phyloP scores from a whole-genome alignment of 768 basidiomycete species.

The Lactarius akahatsu region DNA sequence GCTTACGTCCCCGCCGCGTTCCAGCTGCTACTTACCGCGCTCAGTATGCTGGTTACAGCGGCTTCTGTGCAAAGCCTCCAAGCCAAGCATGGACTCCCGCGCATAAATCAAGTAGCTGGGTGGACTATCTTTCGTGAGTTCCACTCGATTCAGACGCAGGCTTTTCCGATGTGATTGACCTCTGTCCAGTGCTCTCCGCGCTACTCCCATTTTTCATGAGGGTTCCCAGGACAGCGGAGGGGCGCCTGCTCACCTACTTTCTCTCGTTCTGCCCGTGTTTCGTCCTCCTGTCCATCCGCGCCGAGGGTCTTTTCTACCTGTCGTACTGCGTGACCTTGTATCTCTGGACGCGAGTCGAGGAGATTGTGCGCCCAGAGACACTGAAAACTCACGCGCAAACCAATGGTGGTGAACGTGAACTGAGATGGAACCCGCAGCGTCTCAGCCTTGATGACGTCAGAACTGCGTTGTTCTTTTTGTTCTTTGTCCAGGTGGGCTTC shows the following conservation, averaged over 20 bases:
- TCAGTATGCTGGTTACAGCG: conserved; percentile 53
- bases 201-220: conserved; percentile 56
- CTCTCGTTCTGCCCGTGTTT: conserved; percentile 75
- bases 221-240: conserved; percentile 39
- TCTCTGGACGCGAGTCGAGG: conserved; percentile 69
- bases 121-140: conserved; percentile 67
- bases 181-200: conserved; percentile 47
- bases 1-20: neutral
- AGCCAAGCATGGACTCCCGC: conserved; percentile 64
- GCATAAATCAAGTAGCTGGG: conserved; percentile 55
- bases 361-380: conserved; percentile 31
- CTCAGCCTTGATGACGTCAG: conserved; percentile 56
- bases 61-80: conserved; percentile 61
- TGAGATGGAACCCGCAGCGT: conserved; percentile 28
- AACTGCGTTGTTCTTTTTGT: conserved; percentile 78
- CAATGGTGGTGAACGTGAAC: conserved; percentile 3
- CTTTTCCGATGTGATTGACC: neutral
- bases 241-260: conserved; percentile 61
- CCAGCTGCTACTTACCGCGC: conserved; percentile 47
- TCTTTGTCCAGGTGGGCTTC: conserved; percentile 85
- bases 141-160: neutral
- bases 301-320: conserved; percentile 79
- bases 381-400: neutral
- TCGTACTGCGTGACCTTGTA: conserved; percentile 61
- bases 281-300: conserved; percentile 75